Percentiles rank a stretch among this genome's conserved stretches.
phyloP scores from a whole-genome alignment of 2,329 filamentous ascomycete species.

The Clonostachys chloroleuca region DNA sequence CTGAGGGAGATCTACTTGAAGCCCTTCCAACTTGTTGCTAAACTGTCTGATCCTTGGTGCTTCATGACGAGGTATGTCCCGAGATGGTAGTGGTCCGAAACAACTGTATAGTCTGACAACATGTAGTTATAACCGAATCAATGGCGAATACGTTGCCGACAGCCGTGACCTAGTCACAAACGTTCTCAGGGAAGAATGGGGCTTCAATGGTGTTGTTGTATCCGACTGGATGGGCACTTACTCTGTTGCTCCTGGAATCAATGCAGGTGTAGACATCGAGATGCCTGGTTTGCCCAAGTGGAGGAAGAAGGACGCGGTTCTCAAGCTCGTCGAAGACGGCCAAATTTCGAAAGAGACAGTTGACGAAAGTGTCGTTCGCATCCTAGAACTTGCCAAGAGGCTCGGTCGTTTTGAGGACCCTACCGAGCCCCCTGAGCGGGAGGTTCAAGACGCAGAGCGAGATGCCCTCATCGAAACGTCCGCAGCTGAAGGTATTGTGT shows the following conservation, averaged over 20 bases:
- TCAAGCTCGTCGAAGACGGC: conserved; percentile 4
- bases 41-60: conserved; percentile 31
- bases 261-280: conserved; percentile 14
- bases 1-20: conserved; percentile 33
- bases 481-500: conserved; percentile 42
- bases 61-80: conserved; percentile 37
- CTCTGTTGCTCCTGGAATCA: conserved; percentile 17
- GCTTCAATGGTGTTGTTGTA: conserved; percentile 35
- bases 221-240: conserved; percentile 32
- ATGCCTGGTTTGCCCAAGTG: conserved; percentile 18
- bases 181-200: conserved; percentile 32
- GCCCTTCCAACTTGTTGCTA: conserved; percentile 37
- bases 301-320: background rate
- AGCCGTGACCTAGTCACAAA: conserved; percentile 25
- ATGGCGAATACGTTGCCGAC: conserved; percentile 31
- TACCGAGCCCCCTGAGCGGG: conserved; percentile 6
- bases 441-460: conserved; percentile 11
- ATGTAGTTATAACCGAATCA: conserved; percentile 43
- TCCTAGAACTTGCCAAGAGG: conserved; percentile 18
- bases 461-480: conserved; percentile 13
- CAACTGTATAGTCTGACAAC: conserved; percentile 26
- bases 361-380: conserved; percentile 17
- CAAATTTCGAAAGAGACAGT: conserved; percentile 11
- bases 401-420: background rate
- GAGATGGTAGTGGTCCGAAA: too few species aligned